Evolutionary conservation across 768 basidiomycete species (phyloP).

Genomic region (Trametes gibbosa): DNA sequence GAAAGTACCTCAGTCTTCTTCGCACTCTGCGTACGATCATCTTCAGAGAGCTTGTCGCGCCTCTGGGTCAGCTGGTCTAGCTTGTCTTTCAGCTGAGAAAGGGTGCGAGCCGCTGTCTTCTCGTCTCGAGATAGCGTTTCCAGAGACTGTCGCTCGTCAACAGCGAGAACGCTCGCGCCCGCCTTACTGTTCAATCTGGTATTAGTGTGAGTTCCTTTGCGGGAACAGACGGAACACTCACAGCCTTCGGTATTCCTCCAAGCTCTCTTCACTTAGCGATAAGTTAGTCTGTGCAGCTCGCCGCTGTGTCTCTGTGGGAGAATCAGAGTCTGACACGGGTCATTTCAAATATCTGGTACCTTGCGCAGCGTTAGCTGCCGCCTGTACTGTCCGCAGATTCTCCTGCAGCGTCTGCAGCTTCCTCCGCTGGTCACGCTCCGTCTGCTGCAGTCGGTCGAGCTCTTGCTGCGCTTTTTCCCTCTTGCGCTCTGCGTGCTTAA

Average conservation of each 20-base stretch:
- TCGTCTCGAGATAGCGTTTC: slow-evolving; percentile 81
- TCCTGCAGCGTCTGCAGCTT: slow-evolving; percentile 55
- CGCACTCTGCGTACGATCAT: slow-evolving; percentile 44
- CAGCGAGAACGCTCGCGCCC: slow-evolving; percentile 71
- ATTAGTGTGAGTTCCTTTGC: neutral
- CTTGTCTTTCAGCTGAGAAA: slow-evolving; percentile 66
- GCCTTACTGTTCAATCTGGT: slow-evolving; percentile 56
- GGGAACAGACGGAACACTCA: slow-evolving; percentile 34
- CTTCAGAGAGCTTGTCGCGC: slow-evolving; percentile 53
- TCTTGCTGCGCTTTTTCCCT: slow-evolving; percentile 64
- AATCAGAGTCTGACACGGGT: slow-evolving; percentile 2
- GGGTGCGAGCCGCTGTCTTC: slow-evolving; percentile 64
- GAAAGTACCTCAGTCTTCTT: slow-evolving; percentile 56
- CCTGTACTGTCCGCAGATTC: slow-evolving; percentile 66
- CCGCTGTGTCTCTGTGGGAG: slow-evolving; percentile 63
- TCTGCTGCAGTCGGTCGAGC: slow-evolving; percentile 61
- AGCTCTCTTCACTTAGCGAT: slow-evolving; percentile 76
- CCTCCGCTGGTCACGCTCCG: slow-evolving; percentile 47
- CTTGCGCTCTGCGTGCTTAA: slow-evolving; percentile 81
- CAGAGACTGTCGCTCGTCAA: slow-evolving; percentile 83
- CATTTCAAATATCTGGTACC: slow-evolving; percentile 43
- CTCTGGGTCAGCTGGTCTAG: slow-evolving; percentile 62
- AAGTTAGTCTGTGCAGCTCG: slow-evolving; percentile 70
- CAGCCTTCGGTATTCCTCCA: slow-evolving; percentile 86
- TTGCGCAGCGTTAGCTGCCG: slow-evolving; percentile 74